Evolutionary conservation across 768 basidiomycete species (phyloP), one percentile per base, ranked within the genome.

Genomic region (Boletus eberwhitei): DNA sequence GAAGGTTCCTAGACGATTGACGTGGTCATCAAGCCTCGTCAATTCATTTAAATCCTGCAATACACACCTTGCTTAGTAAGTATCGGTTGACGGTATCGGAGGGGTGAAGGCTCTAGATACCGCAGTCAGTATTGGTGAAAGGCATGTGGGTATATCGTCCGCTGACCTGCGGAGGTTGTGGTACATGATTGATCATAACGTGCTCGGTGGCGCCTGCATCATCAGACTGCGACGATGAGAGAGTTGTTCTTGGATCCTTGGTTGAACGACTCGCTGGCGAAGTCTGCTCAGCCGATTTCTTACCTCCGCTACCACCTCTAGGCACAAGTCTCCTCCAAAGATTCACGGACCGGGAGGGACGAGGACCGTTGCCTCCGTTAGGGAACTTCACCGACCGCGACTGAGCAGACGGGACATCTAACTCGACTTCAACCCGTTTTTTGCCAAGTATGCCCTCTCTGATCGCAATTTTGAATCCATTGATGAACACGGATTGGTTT

Each of bases 401-500:
- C 5, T 7, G 36, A 14, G 32, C n/a, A 34, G 31, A 35, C 3
- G 53, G 50, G 5, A 38, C 12, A n/a, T 58, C 59, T 14, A 39
- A 45, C 37, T 46, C 39, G 9, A 48, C 35, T 26, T 49, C 21
- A 11, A 52, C 19, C 21, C 56, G 2, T 44, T 13, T 66, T 21
- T 38, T 38, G 5, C 52, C 48, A 9, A 59, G n/a, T 5, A 52
- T 5, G 2, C 45, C 48, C 40, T 46, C n/a, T 14, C 42, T 11
- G 5, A 57, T 38, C 0, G 57, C 57, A n/a, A 64, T 64, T 24
- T 61, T 68, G 47, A 61, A 64, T 1, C 67, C 65, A 11, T 40
- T 54, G 21, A 66, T 57, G 48, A 66, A 69, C 8, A 68, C 53
- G 7, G 50, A 43, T 44, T 69, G 68, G 38, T 67, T 65, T 36